These are phyloP conservation scores for Helichrysum umbraculigerum DNA, from an alignment of 129 eudicot genomes.

Conservation along the genomic window DNA sequence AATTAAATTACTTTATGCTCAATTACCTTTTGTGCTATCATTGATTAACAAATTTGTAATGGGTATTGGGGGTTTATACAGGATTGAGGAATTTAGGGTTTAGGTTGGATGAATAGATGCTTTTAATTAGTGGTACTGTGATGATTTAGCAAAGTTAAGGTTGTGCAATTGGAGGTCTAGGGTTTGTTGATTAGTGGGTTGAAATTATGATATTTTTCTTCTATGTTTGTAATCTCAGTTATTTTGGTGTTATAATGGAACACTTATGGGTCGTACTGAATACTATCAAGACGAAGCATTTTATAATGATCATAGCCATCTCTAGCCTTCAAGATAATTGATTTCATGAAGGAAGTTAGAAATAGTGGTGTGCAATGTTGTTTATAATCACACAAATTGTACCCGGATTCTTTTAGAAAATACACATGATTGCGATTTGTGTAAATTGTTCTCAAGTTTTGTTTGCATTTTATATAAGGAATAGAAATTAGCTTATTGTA, in stretches of 20 bases:
- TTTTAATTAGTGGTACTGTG: background rate
- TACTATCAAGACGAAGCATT: background rate
- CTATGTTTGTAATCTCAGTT: too few relatives aligned
- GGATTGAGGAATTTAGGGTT: background rate
- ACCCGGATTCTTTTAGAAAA: too few relatives aligned
- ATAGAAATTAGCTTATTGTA: too few relatives aligned
- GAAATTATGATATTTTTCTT: too few relatives aligned
- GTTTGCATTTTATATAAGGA: too few relatives aligned
- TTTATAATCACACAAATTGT: background rate
- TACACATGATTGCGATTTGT: too few relatives aligned
- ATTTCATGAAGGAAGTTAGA: background rate
- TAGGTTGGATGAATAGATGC: background rate
- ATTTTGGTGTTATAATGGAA: background rate
- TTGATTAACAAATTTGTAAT: conserved; percentile 26
- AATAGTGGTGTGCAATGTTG: background rate
- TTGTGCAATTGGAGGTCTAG: background rate
- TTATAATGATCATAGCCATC: background rate
- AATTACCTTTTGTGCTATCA: conserved; percentile 59
- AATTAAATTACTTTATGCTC: conserved; percentile 60
- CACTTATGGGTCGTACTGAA: background rate
- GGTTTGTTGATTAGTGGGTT: background rate
- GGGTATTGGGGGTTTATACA: background rate
- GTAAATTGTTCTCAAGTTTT: too few relatives aligned
- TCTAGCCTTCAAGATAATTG: background rate
- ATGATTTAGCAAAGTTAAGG: background rate